A percentile compares a stretch with the other conserved stretches of the same genome.
Evolutionary conservation across 805 yeast species (phyloP).

Genomic region (Candida wancherniae): DNA sequence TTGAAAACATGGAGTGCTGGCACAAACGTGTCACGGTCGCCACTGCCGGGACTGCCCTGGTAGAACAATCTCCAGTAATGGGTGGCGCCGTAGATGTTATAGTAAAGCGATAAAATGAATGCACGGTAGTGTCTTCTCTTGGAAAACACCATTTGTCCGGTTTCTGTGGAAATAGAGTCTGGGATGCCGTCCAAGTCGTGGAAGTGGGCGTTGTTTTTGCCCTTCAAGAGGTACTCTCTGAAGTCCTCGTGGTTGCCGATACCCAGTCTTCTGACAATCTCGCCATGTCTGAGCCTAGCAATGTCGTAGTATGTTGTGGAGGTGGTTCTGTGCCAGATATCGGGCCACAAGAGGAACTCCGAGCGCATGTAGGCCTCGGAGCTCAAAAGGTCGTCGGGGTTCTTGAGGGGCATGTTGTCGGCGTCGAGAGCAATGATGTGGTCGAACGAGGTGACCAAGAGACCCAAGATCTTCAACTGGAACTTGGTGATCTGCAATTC

Average conservation of each 20-base stretch:
- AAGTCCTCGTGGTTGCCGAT: conserved; percentile 21
- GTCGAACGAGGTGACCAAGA: conserved; percentile 31
- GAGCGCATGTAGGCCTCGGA: conserved; percentile 22
- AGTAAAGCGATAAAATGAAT: conserved; percentile 28
- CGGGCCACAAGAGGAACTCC: conserved; percentile 34
- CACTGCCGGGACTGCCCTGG: conserved; percentile 32
- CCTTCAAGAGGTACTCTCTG: conserved; percentile 17
- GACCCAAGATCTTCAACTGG: conserved; percentile 28
- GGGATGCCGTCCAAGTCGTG: conserved; percentile 34
- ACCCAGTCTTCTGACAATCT: conserved; percentile 25
- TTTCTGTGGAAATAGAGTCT: conserved; percentile 22
- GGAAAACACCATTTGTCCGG: conserved; percentile 33
- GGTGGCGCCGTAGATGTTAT: conserved; percentile 26
- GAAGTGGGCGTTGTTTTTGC: conserved; percentile 18
- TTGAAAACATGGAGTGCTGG: conserved; percentile 35
- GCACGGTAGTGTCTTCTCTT: conserved; percentile 27
- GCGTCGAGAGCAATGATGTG: conserved; percentile 30
- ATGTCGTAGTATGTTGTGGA: conserved; percentile 31
- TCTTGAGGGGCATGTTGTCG: conserved; percentile 29
- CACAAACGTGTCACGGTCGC: conserved; percentile 34
- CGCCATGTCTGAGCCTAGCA: conserved; percentile 27
- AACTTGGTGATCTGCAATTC: conserved; percentile 19
- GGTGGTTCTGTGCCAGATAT: conserved; percentile 30
- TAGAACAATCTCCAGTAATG: conserved; percentile 27
- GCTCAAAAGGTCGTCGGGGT: conserved; percentile 24